Conservation (phyloP, 768 basidiomycete genomes). For the Peribolospora baueri region DNA sequence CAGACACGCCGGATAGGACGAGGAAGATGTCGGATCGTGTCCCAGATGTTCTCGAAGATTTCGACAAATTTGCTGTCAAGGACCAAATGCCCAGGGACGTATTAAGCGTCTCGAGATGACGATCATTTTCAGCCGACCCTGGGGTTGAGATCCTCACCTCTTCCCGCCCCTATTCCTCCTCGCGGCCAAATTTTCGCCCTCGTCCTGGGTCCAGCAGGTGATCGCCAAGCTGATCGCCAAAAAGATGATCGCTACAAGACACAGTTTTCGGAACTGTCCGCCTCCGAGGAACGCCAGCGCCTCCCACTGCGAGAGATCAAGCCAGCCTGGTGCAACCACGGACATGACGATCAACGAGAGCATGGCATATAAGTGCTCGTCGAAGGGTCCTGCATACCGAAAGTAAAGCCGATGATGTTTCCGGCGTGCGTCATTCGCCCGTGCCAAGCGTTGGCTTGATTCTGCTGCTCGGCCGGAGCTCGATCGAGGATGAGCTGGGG, state of each 20-base stretch:
- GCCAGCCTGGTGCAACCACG: slow-evolving; percentile 33
- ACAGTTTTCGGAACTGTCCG: slow-evolving; percentile 87
- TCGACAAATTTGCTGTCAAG: slow-evolving; percentile 35
- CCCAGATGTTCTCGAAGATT: slow-evolving; percentile 33
- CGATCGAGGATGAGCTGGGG: slow-evolving; percentile 56
- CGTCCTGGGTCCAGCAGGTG: slow-evolving; percentile 66
- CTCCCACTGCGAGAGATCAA: slow-evolving; percentile 61
- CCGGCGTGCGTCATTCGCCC: slow-evolving; percentile 90
- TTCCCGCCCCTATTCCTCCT: slow-evolving; percentile 19
- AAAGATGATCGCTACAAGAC: slow-evolving; percentile 54
- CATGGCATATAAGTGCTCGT: neutral
- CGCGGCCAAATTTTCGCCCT: slow-evolving; percentile 10
- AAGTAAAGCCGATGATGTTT: slow-evolving; percentile 80
- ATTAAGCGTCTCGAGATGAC: neutral
- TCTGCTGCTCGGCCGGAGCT: slow-evolving; percentile 66
- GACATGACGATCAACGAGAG: neutral
- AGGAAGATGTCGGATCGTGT: slow-evolving; percentile 7
- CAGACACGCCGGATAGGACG: slow-evolving; percentile 11
- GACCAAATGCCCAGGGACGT: neutral
- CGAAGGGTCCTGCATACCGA: slow-evolving; percentile 32
- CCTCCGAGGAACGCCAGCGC: slow-evolving; percentile 61
- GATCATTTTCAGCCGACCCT: neutral
- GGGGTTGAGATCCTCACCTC: slow-evolving; percentile 19
- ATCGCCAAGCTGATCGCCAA: slow-evolving; percentile 61
- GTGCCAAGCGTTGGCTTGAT: slow-evolving; percentile 92